A percentile compares a stretch with the other conserved stretches of the same genome.
Evolutionary conservation across 331 rosid genomes (phyloP).

Genomic region (Rhamnella rubrinervis): DNA sequence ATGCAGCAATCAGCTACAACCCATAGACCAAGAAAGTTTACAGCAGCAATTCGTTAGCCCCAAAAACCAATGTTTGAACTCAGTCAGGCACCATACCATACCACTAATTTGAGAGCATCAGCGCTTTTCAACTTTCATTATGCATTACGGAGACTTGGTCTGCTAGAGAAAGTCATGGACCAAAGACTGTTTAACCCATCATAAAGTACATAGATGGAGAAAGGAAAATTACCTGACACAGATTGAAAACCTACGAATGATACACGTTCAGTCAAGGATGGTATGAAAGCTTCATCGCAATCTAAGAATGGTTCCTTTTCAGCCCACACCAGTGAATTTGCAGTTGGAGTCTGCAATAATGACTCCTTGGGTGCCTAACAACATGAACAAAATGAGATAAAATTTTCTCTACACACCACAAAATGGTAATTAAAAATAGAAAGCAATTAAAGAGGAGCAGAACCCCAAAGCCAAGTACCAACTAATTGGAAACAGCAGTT

Average conservation of each 20-base stretch:
- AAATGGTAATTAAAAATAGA: too few species aligned
- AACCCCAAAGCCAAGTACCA: too few species aligned
- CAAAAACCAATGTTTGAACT: too few species aligned
- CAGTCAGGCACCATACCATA: too few species aligned
- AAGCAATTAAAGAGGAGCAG: too few species aligned
- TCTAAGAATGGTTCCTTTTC: slow-evolving; percentile 33
- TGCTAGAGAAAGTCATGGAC: background rate
- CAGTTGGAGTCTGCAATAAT: slow-evolving; percentile 40
- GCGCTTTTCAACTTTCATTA: background rate
- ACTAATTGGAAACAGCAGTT: too few species aligned
- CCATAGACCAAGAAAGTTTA: too few species aligned
- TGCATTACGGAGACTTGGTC: background rate
- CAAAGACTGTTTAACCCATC: background rate
- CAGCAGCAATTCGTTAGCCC: too few species aligned
- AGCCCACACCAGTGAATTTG: slow-evolving; percentile 44
- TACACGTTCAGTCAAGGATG: slow-evolving; percentile 39
- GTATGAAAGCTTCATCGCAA: slow-evolving; percentile 41
- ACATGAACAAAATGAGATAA: background rate
- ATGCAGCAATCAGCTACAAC: too few species aligned
- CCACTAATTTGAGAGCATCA: too few species aligned
- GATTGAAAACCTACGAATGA: slow-evolving; percentile 52
- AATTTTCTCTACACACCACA: background rate
- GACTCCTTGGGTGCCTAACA: slow-evolving; percentile 49
- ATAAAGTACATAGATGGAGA: background rate
- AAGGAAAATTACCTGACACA: slow-evolving; percentile 35